A percentile compares a stretch with the other conserved stretches of the same genome.
phyloP scores from a whole-genome alignment of 2,329 filamentous ascomycete genomes.

The Aspergillus thermomutatus region DNA sequence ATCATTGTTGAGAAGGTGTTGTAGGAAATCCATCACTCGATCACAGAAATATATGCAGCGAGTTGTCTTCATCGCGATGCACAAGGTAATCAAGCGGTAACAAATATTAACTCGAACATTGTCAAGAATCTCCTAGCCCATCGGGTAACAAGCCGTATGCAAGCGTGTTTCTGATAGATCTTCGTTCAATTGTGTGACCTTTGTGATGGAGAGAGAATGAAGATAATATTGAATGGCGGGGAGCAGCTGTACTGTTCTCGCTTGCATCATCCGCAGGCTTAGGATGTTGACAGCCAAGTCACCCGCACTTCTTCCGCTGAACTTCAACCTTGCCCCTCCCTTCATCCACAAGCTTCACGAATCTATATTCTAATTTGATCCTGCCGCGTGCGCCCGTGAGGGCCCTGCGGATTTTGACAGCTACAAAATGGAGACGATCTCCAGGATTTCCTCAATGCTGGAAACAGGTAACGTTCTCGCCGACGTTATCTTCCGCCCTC shows the following conservation, averaged over 20 bases:
- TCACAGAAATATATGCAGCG: constrained; percentile 48
- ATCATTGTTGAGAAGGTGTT: constrained; percentile 59
- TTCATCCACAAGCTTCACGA: neutral
- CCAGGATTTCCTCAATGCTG: constrained; percentile 86
- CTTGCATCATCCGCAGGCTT: neutral
- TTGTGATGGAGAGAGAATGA: neutral
- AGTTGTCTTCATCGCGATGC: constrained; percentile 14
- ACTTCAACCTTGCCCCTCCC: neutral
- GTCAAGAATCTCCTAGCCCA: constrained; percentile 9
- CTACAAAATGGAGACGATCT: constrained; percentile 83
- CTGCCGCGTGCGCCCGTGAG: constrained; percentile 1
- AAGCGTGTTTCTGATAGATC: neutral
- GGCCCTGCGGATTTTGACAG: constrained; percentile 15
- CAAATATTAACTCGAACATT: neutral
- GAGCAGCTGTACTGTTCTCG: neutral
- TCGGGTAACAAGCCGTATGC: neutral
- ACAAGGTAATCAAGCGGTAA: neutral
- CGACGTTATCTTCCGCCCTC: constrained; percentile 1
- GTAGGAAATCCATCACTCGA: constrained; percentile 54
- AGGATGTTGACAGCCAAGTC: neutral
- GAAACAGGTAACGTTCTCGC: constrained; percentile 70
- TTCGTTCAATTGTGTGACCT: neutral
- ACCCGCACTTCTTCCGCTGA: neutral
- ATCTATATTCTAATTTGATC: neutral
- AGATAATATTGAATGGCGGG: neutral